Conservation (phyloP, 2,329 filamentous ascomycete genomes). For the Pseudomassariella vexata region DNA sequence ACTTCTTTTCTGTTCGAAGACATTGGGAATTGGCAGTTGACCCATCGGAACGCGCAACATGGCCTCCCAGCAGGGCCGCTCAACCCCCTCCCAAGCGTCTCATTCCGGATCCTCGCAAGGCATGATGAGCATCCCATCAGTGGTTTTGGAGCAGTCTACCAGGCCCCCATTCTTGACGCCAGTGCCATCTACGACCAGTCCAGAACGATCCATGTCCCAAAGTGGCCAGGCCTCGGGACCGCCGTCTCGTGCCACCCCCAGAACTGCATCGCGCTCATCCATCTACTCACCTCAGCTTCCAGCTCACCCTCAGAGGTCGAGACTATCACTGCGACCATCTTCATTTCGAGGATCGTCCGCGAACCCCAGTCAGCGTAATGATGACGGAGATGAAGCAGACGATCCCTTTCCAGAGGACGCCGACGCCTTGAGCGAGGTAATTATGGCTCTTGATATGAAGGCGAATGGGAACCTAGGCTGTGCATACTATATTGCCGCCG, state of each 20-base stretch:
- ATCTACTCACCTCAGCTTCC: slow-evolving; percentile 19
- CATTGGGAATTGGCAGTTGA: no score
- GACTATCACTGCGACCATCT: slow-evolving; percentile 17
- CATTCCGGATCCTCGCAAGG: no score
- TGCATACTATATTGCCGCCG: slow-evolving; percentile 69
- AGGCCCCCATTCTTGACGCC: no score
- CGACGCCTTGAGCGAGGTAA: slow-evolving; percentile 54
- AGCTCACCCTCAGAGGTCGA: slow-evolving; percentile 14
- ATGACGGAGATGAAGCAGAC: slow-evolving; percentile 10
- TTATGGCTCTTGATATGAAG: slow-evolving; percentile 75
- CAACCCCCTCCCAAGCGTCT: no score
- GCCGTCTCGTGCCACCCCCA: slow-evolving; percentile 8
- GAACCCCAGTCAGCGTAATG: slow-evolving; percentile 8
- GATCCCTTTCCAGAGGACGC: slow-evolving; percentile 17
- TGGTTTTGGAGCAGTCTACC: no score
- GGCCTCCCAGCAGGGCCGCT: no score
- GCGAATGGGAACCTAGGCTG: slow-evolving; percentile 72
- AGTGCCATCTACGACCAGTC: no score
- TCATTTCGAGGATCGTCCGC: slow-evolving; percentile 10
- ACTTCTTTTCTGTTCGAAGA: no score
- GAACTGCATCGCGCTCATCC: slow-evolving; percentile 9
- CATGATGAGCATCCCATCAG: no score
- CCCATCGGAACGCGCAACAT: no score
- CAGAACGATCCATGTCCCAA: no score
- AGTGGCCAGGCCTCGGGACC: no score